Evolutionary conservation across 2,329 filamentous ascomycete species (phyloP).

Genomic region (Karstenula rhodostoma): DNA sequence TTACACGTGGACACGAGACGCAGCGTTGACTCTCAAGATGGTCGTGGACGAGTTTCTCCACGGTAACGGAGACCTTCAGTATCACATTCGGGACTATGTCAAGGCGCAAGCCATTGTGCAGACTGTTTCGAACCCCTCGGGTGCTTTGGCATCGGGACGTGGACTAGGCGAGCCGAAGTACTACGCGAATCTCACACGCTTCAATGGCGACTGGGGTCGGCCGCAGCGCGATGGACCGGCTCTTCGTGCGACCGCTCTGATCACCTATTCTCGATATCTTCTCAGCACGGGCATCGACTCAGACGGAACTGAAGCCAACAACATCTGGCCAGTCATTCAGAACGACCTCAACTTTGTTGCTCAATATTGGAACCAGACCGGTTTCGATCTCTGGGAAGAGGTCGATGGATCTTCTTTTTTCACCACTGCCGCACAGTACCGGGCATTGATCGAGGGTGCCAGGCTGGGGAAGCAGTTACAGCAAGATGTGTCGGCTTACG

Average conservation of each 20-base stretch:
- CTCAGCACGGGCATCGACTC: constrained; percentile 62
- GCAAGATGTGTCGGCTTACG: constrained; percentile 64
- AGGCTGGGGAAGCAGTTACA: constrained; percentile 69
- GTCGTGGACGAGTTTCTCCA: constrained; percentile 69
- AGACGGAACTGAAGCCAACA: constrained; percentile 46
- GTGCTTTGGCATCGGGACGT: constrained; percentile 57
- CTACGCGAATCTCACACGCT: constrained; percentile 68
- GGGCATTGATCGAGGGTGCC: constrained; percentile 69
- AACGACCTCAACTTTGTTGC: constrained; percentile 79
- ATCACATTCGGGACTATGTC: constrained; percentile 71
- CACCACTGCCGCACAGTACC: constrained; percentile 73
- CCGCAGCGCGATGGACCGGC: constrained; percentile 82
- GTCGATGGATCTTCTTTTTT: constrained; percentile 80
- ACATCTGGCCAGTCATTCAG: constrained; percentile 75
- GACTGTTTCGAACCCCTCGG: constrained; percentile 72
- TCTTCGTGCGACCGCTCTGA: constrained; percentile 75
- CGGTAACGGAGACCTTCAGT: constrained; percentile 66
- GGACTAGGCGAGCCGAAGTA: constrained; percentile 79
- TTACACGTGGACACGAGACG: constrained; percentile 80
- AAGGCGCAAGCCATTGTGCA: constrained; percentile 71
- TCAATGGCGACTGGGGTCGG: constrained; percentile 74
- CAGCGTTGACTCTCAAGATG: constrained; percentile 73
- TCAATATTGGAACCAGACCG: constrained; percentile 67
- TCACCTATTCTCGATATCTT: constrained; percentile 75
- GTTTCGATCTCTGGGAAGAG: constrained; percentile 85